Evolutionary conservation across 2,329 filamentous ascomycete genomes (phyloP), one percentile per base, ranked within the genome.

Genomic region (Epichloe bromicola): DNA sequence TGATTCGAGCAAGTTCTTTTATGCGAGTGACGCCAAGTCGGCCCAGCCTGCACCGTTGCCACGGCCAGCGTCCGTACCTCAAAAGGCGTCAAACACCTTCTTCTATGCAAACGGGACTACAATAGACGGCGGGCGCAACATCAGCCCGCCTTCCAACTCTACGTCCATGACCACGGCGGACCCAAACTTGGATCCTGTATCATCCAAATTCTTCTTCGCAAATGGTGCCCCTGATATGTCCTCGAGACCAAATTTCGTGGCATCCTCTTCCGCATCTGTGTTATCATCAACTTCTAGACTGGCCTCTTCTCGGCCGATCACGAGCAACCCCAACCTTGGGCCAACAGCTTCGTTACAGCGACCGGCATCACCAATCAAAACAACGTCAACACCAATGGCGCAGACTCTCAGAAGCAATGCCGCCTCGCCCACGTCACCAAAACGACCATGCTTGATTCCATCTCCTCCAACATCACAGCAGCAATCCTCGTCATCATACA

Each of bases 21-120:
- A 94, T 64, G 93, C 90, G 30, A 88, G 83, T 64, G 88, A 95
- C 58, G 85, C 78, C 39, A 83, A 78, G 58, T 67, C 72, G 20
- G 57, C 61, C 48, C 61, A 65, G 57, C 65, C 60, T 48, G 59
- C 61, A 48, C 61, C 69, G 30, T 68, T 68, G 34, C 70, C 68
- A 17, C 59, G 67, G 40, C 63, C 65, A 52, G 64, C 62, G 20
- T 60, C 65, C n/a, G 63, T 70, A 4, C 67, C 71, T 19, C 70
- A 73, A 39, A 78, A 75, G 57, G 63, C 67, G 40, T 59, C 74
- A 11, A 52, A 49, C 19, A 72, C 71, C n/a, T 80, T 80, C 57
- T 74, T 79, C 60, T 78, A 80, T 53, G 76, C 78, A 53, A 80
- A 76, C 58, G 73, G 74, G 43, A 66, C 66, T 37, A 63, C 65